Conservation (phyloP, 192 early-diverging fungal species). For the Backusella westeae region DNA sequence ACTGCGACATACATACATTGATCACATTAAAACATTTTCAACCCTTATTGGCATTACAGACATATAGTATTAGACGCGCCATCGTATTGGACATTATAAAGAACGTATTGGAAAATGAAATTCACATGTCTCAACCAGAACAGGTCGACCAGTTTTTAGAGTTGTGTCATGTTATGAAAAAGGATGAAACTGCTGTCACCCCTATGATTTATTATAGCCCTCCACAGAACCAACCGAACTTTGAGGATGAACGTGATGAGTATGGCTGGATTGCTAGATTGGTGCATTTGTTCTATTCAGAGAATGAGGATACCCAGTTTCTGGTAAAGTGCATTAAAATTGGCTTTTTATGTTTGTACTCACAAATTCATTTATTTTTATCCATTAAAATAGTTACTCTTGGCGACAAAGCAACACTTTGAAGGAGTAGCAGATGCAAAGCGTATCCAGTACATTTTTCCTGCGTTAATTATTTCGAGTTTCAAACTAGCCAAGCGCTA, state of each 20-base stretch:
- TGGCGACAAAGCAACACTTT: slow-evolving; percentile 79
- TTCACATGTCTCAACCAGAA: slow-evolving; percentile 62
- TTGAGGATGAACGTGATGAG: slow-evolving; percentile 88
- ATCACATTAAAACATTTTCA: slow-evolving; percentile 75
- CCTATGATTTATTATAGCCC: slow-evolving; percentile 28
- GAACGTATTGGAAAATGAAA: slow-evolving; percentile 64
- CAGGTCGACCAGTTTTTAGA: slow-evolving; percentile 79
- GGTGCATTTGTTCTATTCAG: slow-evolving; percentile 68
- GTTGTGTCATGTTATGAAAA: slow-evolving; percentile 71
- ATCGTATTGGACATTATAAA: slow-evolving; percentile 77
- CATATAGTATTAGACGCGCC: slow-evolving; percentile 75
- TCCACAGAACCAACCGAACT: slow-evolving; percentile 32
- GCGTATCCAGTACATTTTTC: slow-evolving; percentile 87
- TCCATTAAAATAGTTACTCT: slow-evolving; percentile 56
- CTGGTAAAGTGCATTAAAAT: slow-evolving; percentile 40
- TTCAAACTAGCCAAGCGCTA: slow-evolving; percentile 62
- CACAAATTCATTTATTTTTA: not conserved
- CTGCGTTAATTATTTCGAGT: slow-evolving; percentile 72
- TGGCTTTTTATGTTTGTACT: not conserved
- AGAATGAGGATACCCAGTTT: slow-evolving; percentile 79
- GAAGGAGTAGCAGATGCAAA: slow-evolving; percentile 62
- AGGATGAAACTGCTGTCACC: slow-evolving; percentile 69
- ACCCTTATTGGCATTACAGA: slow-evolving; percentile 82
- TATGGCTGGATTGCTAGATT: slow-evolving; percentile 84
- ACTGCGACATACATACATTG: slow-evolving; percentile 69